Base-by-base conservation (phyloP, 1,284 basidiomycete genomes). In the Athelia sp. region DNA sequence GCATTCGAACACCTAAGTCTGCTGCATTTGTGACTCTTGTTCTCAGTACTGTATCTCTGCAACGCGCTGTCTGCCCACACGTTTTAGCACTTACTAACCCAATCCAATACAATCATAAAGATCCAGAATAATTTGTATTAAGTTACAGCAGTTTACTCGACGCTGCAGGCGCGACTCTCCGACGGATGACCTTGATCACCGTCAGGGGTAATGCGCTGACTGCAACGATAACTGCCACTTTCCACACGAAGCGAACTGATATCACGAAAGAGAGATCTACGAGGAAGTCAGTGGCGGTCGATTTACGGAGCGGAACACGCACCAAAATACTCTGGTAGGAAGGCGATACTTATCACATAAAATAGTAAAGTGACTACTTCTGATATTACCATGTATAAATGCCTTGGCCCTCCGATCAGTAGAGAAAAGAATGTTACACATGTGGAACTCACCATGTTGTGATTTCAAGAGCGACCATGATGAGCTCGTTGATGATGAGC, bases 391-490 rank as follows among this genome's bases (percentile, higher is more conserved):
- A 99, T 99, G 69, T 98, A 98, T 6, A 84, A 63, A 68, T 99
- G 97, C 92, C 92, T 94, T 50, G n/a, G 18, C 44, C 51, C 54
- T 40, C 44, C n/a, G 49, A 46, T 52, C 38, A 45, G 47, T 43
- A 38, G 40, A 13, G 29, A 44, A 43, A 10, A 44, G 23, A 50
- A 32, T 26, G 15, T 8, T 46, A 50, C 29, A 31, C 32, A 50
- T 15, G 38, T 21, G 32, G 43, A 23, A 64, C 78, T 53, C 59
- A 90, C 96, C 95, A 99, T 53, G 92, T 98, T 1, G 95, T 98
- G 54, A 98, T 95, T 68, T 98, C 94, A 54, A 98, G 67, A 0
- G 93, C 94, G 36, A 99, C 97, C 97, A 99, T 99, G 69, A 99
- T 94, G 46, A 99, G 79, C 65, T 99, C 97, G 67, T 99, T 99